Evolutionary conservation across 331 rosid genomes (phyloP).

Genomic region (Telfairia occidentalis): DNA sequence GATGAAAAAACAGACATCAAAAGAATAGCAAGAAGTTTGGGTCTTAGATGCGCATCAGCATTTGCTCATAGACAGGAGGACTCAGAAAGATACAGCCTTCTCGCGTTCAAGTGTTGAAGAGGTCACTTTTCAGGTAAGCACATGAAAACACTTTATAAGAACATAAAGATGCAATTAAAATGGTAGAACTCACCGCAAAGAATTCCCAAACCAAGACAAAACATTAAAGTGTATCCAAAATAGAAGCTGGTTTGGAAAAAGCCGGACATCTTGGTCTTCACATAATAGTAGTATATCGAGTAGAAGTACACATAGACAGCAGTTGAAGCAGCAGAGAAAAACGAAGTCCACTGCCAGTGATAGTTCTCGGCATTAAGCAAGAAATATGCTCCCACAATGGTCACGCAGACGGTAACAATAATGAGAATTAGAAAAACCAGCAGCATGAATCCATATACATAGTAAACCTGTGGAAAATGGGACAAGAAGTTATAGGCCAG

Average conservation of each 20-base stretch:
- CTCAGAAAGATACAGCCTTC: background rate
- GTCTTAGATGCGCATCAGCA: background rate
- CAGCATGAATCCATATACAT: slow-evolving; percentile 95
- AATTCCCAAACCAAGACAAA: slow-evolving; percentile 92
- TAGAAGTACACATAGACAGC: slow-evolving; percentile 89
- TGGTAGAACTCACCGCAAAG: slow-evolving; percentile 69
- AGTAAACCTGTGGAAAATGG: slow-evolving; percentile 73
- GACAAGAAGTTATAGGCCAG: slow-evolving; percentile 3
- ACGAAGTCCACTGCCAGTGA: slow-evolving; percentile 99
- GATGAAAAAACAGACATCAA: background rate
- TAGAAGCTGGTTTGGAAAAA: slow-evolving; percentile 98
- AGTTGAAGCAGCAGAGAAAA: slow-evolving; percentile 97
- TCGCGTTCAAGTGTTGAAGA: background rate
- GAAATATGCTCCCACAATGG: slow-evolving; percentile 95
- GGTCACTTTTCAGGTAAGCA: background rate
- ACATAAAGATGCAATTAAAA: background rate
- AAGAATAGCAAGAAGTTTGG: background rate
- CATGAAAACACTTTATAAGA: background rate
- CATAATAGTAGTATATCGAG: slow-evolving; percentile 80
- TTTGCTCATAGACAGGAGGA: background rate
- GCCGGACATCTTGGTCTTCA: slow-evolving; percentile 99
- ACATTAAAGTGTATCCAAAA: slow-evolving; percentile 97
- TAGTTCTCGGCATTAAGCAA: slow-evolving; percentile 97
- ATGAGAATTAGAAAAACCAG: slow-evolving; percentile 89
- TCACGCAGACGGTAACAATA: slow-evolving; percentile 88